Conservation (phyloP, 441 rosid genomes). For the Gossypium armourianum region DNA sequence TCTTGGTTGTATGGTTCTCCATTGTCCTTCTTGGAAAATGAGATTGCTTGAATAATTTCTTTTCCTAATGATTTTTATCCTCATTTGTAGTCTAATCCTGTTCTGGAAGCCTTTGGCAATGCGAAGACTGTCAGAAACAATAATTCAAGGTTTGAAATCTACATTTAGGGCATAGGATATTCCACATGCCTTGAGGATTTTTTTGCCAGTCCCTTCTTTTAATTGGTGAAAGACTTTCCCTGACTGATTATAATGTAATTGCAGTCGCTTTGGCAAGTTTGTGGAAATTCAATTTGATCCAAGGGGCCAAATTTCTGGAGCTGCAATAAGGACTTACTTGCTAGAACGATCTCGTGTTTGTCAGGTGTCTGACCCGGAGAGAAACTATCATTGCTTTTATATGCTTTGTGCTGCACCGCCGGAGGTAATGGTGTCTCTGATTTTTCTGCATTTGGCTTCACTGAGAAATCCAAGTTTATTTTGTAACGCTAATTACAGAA, state of each 20-base stretch:
- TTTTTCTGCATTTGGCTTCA: slow-evolving; percentile 1
- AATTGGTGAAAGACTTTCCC: slow-evolving; percentile 11
- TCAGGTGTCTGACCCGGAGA: slow-evolving; percentile 74
- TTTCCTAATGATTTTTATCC: slow-evolving; percentile 1
- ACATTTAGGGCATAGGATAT: neutral
- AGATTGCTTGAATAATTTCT: slow-evolving; percentile 13
- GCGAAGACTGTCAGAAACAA: slow-evolving; percentile 68
- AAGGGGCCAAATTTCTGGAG: slow-evolving; percentile 60
- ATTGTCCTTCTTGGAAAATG: slow-evolving; percentile 14
- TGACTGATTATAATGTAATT: slow-evolving; percentile 13
- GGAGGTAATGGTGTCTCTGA: slow-evolving; percentile 31
- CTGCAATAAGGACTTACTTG: slow-evolving; percentile 67
- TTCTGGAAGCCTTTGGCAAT: slow-evolving; percentile 72
- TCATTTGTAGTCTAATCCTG: slow-evolving; percentile 56
- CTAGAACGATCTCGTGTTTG: slow-evolving; percentile 67
- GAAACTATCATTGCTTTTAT: slow-evolving; percentile 75
- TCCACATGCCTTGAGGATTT: slow-evolving; percentile 10
- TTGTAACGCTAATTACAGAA: neutral
- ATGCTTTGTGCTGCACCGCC: slow-evolving; percentile 71
- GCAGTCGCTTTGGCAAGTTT: slow-evolving; percentile 73
- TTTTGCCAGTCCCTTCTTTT: slow-evolving; percentile 5
- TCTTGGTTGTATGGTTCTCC: neutral
- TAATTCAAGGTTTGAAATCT: slow-evolving; percentile 46
- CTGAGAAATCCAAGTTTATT: slow-evolving; percentile 1
- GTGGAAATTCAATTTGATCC: slow-evolving; percentile 66